Percentiles rank a stretch among this genome's conserved stretches.
Evolutionary conservation across 352 stramenopile genomes (phyloP).

Genomic region (Thraustochytrium striatum): DNA sequence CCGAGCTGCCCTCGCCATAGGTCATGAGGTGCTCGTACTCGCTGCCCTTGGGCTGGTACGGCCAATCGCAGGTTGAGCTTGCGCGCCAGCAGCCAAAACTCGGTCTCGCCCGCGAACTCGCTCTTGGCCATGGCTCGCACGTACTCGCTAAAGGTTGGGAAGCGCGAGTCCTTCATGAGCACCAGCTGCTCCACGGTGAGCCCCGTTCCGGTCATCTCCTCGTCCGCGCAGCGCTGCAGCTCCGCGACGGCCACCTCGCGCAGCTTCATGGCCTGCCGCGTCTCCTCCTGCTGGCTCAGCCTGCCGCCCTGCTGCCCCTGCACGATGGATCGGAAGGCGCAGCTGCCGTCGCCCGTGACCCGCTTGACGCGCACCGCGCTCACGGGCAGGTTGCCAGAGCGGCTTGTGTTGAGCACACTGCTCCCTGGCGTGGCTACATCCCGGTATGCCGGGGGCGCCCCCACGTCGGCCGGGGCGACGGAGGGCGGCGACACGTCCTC

Average conservation of each 20-base stretch:
- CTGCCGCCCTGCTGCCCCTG: slow-evolving; percentile 14
- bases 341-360: slow-evolving; percentile 36
- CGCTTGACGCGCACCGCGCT: slow-evolving; percentile 14
- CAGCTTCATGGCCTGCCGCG: neutral
- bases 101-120: slow-evolving; percentile 45
- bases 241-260: neutral
- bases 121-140: slow-evolving; percentile 23
- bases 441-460: neutral
- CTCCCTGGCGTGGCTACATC: neutral
- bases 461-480: neutral
- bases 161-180: slow-evolving; percentile 47
- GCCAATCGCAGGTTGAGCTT: slow-evolving; percentile 38
- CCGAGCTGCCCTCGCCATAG: slow-evolving; percentile 12
- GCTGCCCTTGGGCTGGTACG: slow-evolving; percentile 5
- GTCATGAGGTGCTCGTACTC: slow-evolving; percentile 37
- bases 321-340: slow-evolving; percentile 40
- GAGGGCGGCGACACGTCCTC: neutral
- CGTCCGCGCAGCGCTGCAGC: slow-evolving; percentile 7
- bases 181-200: slow-evolving; percentile 48
- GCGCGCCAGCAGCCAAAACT: slow-evolving; percentile 42
- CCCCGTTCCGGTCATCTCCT: slow-evolving; percentile 46
- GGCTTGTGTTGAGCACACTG: neutral
- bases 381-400: neutral
- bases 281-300: neutral
- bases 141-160: slow-evolving; percentile 40